phyloP scores from a whole-genome alignment of 2,329 filamentous ascomycete species.

The Sarocladiaceae sp. region DNA sequence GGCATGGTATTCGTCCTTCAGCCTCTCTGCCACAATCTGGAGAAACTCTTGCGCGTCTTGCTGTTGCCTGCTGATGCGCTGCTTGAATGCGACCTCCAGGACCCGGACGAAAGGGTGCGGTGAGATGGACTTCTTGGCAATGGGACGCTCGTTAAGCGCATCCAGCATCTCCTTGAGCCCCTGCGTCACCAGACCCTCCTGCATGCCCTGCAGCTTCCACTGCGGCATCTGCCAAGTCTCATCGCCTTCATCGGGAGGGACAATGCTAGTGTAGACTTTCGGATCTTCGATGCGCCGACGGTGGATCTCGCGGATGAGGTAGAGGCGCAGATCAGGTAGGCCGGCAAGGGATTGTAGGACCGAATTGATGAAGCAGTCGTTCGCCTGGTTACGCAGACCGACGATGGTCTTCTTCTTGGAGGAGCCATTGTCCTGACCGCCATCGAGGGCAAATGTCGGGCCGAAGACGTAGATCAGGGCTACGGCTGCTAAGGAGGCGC shows the following conservation, averaged over 20 bases:
- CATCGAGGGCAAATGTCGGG: constrained; percentile 94
- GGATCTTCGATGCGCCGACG: constrained; percentile 74
- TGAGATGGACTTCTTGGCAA: constrained; percentile 90
- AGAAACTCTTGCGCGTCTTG: constrained; percentile 98
- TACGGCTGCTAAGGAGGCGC: constrained; percentile 89
- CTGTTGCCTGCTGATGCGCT: constrained; percentile 88
- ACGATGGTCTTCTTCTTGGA: constrained; percentile 81
- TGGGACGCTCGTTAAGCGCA: constrained; percentile 85
- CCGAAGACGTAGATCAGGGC: constrained; percentile 96
- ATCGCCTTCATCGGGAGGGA: constrained; percentile 33
- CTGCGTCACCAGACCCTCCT: constrained; percentile 77
- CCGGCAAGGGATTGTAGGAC: constrained; percentile 91
- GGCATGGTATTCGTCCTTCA: constrained; percentile 92
- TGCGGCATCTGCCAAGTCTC: constrained; percentile 38
- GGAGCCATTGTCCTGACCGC: constrained; percentile 62
- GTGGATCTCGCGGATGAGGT: constrained; percentile 88
- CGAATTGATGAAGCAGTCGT: constrained; percentile 97
- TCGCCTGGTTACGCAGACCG: constrained; percentile 84
- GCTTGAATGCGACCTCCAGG: constrained; percentile 80
- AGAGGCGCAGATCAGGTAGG: constrained; percentile 80
- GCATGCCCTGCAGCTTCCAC: constrained; percentile 64
- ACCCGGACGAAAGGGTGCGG: constrained; percentile 79
- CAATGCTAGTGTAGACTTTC: constrained; percentile 66
- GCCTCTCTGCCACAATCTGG: constrained; percentile 85
- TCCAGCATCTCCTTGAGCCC: constrained; percentile 92